Evolutionary conservation across 164 flowering plant species (phyloP).

Genomic region (Santalum album): DNA sequence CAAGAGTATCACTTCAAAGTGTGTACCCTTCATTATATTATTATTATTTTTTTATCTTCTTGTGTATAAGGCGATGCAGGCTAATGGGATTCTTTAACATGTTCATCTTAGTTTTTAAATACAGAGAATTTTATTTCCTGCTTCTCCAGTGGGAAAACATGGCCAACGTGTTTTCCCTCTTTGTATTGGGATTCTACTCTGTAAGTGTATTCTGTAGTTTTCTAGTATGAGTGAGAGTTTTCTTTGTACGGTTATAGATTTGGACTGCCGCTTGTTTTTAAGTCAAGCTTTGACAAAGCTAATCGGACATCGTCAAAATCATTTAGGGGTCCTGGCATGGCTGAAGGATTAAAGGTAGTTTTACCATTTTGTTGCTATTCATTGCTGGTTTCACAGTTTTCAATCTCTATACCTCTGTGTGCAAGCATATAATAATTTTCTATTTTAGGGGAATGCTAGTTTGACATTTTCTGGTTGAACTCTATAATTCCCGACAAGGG

Average conservation of each 20-base stretch:
- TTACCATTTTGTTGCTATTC: neutral
- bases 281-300: slow-evolving; percentile 97
- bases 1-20: slow-evolving; percentile 70
- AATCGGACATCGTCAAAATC: slow-evolving; percentile 93
- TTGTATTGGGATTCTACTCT: neutral
- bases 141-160: neutral
- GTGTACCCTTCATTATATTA: slow-evolving; percentile 3
- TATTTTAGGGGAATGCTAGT: too few relatives aligned
- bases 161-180: neutral
- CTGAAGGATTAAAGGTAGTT: slow-evolving; percentile 74
- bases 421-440: too few relatives aligned
- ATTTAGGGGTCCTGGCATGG: slow-evolving; percentile 91
- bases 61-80: too few relatives aligned
- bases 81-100: too few relatives aligned
- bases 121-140: neutral
- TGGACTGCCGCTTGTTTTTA: slow-evolving; percentile 81
- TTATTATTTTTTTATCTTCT: neutral
- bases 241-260: slow-evolving; percentile 31
- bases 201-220: neutral
- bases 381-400: too few relatives aligned
- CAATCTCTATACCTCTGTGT: too few relatives aligned
- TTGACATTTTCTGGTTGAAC: too few relatives aligned
- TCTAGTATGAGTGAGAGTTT: neutral
- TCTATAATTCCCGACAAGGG: too few relatives aligned
- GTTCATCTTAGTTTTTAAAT: neutral